Conservation (phyloP, 2,329 filamentous ascomycete species). For the Aspergillus texensis region DNA sequence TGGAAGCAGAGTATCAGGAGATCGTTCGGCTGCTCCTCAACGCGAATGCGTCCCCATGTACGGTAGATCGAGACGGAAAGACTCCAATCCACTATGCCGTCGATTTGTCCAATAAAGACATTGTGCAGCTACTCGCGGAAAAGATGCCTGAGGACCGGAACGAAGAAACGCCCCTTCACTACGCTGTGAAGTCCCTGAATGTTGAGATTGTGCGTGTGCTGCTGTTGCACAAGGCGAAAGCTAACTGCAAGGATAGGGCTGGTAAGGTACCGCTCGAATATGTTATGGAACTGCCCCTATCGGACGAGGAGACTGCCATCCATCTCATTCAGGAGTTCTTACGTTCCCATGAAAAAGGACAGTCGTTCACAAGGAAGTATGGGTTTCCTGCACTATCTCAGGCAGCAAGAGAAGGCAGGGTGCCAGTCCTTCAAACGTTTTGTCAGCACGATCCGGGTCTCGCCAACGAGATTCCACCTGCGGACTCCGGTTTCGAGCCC, state of each 20-base stretch:
- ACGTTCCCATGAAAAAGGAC: not conserved
- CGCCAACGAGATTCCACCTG: not conserved
- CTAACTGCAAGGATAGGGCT: not conserved
- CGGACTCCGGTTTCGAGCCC: not conserved
- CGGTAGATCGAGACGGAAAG: not conserved
- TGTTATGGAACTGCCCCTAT: not conserved
- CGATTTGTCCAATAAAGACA: not conserved
- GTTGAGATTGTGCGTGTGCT: not conserved
- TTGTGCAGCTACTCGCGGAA: not conserved
- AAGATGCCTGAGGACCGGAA: not conserved
- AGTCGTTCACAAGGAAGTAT: not conserved
- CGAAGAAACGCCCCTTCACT: constrained; percentile 5
- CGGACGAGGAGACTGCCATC: not conserved
- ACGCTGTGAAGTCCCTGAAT: constrained; percentile 3
- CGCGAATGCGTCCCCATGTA: not conserved
- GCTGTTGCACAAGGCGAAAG: not conserved
- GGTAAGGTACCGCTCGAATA: not conserved
- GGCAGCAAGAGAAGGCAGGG: not conserved
- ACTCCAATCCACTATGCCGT: constrained; percentile 1
- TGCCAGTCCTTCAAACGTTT: not conserved
- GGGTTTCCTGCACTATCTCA: not conserved
- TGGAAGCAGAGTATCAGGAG: not conserved
- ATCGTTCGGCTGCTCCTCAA: not conserved
- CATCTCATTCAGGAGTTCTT: not conserved
- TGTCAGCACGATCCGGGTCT: not conserved